These are phyloP conservation scores for Fusarium sp. DNA, from an alignment of 2,329 filamentous ascomycete species.

Conservation along the genomic window DNA sequence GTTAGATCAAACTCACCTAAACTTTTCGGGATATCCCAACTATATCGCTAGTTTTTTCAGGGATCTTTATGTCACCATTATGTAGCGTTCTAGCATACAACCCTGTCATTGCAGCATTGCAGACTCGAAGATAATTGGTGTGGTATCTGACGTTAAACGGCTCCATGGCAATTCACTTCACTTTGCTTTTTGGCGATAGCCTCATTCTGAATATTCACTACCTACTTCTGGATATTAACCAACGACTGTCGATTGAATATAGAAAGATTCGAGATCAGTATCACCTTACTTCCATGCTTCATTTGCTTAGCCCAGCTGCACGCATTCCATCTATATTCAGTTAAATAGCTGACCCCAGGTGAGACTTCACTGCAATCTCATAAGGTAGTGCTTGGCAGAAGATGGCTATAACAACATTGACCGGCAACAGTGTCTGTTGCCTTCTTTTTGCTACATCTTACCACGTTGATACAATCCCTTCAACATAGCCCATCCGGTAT, in stretches of 20 bases:
- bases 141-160: background rate
- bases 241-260: background rate
- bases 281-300: background rate
- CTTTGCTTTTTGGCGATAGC: background rate
- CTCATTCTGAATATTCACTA: background rate
- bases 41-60: constrained; percentile 28
- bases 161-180: background rate
- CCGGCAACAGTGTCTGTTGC: background rate
- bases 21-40: constrained; percentile 3
- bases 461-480: background rate
- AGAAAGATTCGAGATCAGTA: background rate
- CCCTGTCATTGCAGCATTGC: constrained; percentile 31
- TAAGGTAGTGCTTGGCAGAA: background rate
- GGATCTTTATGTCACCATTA: constrained; percentile 28
- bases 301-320: background rate
- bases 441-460: background rate
- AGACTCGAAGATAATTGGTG: background rate
- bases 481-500: background rate
- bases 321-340: background rate
- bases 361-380: background rate
- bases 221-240: background rate
- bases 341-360: background rate
- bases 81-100: constrained; percentile 30
- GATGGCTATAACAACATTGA: background rate
- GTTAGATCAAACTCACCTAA: background rate